These are phyloP conservation scores for Russula griseocarnosa DNA, from an alignment of 768 basidiomycete genomes.

Conservation along the genomic window DNA sequence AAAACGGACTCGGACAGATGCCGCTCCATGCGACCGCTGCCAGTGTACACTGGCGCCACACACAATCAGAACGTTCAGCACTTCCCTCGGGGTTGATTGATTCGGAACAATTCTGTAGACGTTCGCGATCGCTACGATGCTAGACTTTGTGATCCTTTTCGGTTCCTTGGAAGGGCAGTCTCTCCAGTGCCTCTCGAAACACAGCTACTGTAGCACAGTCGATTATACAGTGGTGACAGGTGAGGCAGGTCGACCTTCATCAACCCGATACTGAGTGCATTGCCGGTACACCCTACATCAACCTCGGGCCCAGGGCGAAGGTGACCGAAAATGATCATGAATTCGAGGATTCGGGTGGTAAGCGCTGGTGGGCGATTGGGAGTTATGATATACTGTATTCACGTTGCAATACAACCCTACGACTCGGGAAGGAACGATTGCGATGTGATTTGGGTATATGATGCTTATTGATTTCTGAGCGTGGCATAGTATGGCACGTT, in stretches of 20 bases:
- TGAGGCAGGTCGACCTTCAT: not conserved
- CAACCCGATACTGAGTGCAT: too few species aligned
- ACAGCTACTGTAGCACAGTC: not conserved
- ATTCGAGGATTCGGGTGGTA: not conserved
- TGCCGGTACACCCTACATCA: not conserved
- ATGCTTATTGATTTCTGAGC: not conserved
- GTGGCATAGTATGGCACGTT: not conserved
- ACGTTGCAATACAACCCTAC: not conserved
- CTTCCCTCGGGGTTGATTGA: too few species aligned
- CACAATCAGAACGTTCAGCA: too few species aligned
- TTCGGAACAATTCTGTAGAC: too few species aligned
- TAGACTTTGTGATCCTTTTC: not conserved
- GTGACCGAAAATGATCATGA: not conserved
- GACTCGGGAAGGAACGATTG: not conserved
- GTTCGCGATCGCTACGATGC: too few species aligned
- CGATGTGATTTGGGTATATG: conserved; percentile 13
- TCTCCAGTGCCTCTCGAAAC: not conserved
- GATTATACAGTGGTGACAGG: not conserved
- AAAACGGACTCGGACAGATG: too few species aligned
- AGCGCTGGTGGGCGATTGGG: not conserved
- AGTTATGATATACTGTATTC: not conserved
- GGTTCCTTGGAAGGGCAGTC: not conserved
- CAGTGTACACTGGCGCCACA: too few species aligned
- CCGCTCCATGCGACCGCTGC: too few species aligned
- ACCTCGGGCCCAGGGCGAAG: not conserved